Percentiles rank a stretch among this genome's conserved stretches.
Conservation (phyloP, 441 rosid species). For the Kokia cookei region DNA sequence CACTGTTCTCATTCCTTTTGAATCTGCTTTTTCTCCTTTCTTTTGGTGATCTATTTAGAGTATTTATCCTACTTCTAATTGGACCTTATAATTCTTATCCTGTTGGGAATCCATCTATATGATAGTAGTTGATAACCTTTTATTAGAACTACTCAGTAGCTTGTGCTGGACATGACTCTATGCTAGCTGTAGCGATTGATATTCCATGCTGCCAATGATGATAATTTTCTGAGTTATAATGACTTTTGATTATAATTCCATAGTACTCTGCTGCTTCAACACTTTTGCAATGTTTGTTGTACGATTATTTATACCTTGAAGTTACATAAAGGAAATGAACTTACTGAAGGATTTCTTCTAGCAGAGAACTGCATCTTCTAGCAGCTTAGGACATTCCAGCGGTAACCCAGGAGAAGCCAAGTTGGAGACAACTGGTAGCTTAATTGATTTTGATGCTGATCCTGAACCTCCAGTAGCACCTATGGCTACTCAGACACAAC, state of each 20-base stretch:
- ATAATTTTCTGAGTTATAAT: neutral
- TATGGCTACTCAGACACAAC: slow-evolving; percentile 37
- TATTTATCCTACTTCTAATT: neutral
- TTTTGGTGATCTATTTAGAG: neutral
- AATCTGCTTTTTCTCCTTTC: neutral
- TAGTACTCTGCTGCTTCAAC: neutral
- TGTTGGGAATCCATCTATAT: neutral
- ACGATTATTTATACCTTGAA: neutral
- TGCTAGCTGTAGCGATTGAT: neutral
- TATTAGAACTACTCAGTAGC: neutral
- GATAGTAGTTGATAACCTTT: slow-evolving; percentile 4
- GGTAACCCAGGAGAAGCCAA: slow-evolving; percentile 68
- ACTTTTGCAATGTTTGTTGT: neutral
- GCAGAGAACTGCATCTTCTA: slow-evolving; percentile 69
- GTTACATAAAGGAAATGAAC: slow-evolving; percentile 4
- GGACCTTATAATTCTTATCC: neutral
- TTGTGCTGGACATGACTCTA: slow-evolving; percentile 14
- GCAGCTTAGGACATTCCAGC: slow-evolving; percentile 56
- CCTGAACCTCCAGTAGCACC: slow-evolving; percentile 57
- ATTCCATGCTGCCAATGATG: slow-evolving; percentile 57
- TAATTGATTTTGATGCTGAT: slow-evolving; percentile 93
- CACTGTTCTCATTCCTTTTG: neutral
- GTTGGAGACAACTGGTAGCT: slow-evolving; percentile 53
- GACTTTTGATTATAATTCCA: neutral
- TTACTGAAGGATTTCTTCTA: slow-evolving; percentile 19